These are phyloP conservation scores for Vitis hybrid DNA, from an alignment of 177 flowering plant genomes.

Conservation along the genomic window DNA sequence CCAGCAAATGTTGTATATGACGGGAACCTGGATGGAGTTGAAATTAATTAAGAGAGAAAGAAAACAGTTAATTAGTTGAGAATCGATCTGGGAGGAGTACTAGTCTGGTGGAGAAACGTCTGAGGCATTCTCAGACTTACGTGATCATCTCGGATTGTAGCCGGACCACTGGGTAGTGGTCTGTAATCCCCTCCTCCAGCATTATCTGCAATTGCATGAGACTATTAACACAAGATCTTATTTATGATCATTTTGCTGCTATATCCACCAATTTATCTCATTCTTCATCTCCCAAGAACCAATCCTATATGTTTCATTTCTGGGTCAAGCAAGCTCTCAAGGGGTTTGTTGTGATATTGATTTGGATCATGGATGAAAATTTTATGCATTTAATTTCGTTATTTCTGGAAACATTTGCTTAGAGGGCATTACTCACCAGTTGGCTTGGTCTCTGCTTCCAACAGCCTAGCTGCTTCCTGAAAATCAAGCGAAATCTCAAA, in stretches of 20 bases:
- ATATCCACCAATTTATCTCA: no score
- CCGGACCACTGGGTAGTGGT: conserved; percentile 45
- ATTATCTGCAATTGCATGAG: conserved; percentile 31
- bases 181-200: conserved; percentile 31
- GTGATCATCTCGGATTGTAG: conserved; percentile 29
- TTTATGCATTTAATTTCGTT: background rate
- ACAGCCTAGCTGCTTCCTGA: conserved; percentile 57
- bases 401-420: background rate
- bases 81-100: background rate
- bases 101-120: background rate
- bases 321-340: background rate
- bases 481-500: conserved; percentile 13
- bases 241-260: background rate
- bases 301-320: background rate
- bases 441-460: conserved; percentile 38
- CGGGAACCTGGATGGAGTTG: conserved; percentile 39
- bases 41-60: no score
- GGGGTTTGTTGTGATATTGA: no score
- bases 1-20: conserved; percentile 54
- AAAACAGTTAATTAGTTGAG: no score
- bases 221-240: background rate
- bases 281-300: background rate
- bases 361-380: background rate
- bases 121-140: conserved; percentile 20
- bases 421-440: conserved; percentile 26